phyloP scores from a whole-genome alignment of 192 early-diverging fungal genomes.

The Oehlia diaphana region DNA sequence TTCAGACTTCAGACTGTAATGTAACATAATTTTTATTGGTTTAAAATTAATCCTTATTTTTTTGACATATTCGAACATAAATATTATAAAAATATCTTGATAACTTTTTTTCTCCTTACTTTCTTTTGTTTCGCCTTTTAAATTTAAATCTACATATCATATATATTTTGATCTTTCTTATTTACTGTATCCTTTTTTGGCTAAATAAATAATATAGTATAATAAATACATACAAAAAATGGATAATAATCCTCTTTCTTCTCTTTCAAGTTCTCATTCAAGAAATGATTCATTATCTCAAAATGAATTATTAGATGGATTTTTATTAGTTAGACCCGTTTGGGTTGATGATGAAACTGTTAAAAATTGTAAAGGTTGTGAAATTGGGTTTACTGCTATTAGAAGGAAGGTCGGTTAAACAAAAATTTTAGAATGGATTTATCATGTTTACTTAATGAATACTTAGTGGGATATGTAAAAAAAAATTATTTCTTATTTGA shows the following conservation, averaged over 20 bases:
- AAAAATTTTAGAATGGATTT: background rate
- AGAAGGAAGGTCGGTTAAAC: conserved; percentile 5
- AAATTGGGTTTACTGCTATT: background rate
- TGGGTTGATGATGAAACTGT: conserved; percentile 22
- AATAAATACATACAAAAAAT: background rate
- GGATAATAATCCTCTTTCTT: background rate
- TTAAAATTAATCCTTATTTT: too few species aligned
- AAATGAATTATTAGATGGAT: background rate
- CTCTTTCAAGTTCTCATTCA: too few species aligned
- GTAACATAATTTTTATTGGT: too few species aligned
- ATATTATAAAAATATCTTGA: too few species aligned
- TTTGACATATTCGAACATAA: too few species aligned
- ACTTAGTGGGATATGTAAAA: background rate
- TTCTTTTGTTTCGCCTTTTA: too few species aligned
- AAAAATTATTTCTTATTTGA: background rate
- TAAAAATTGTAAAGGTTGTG: conserved; percentile 16
- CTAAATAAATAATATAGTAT: too few species aligned
- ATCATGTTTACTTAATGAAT: background rate
- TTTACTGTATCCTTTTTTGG: too few species aligned
- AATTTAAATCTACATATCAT: too few species aligned
- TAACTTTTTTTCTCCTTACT: too few species aligned
- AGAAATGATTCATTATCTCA: background rate
- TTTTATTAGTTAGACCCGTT: conserved; percentile 9
- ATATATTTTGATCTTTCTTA: too few species aligned
- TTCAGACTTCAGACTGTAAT: too few species aligned